phyloP scores from a whole-genome alignment of 768 basidiomycete species.

The Collybiopsis luxurians region DNA sequence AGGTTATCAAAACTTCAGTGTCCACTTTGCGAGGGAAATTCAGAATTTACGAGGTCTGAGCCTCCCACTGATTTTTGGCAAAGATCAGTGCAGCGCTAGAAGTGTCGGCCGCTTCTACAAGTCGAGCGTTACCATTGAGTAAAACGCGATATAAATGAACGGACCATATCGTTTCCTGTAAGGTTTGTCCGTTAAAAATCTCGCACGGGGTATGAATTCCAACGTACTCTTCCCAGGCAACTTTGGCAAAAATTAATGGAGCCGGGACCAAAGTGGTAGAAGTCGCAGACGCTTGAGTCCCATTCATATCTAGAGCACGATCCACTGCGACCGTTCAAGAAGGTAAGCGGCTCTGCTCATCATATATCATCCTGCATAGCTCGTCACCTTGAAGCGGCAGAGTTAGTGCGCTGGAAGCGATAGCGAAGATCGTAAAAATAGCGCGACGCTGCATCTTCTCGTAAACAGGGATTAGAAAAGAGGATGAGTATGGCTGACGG shows the following conservation, averaged over 20 bases:
- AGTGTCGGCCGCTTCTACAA: no score
- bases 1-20: no score
- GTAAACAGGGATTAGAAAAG: neutral
- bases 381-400: neutral
- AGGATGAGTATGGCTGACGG: neutral
- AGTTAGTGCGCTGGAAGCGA: neutral
- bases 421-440: neutral
- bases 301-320: no score
- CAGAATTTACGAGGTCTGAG: neutral
- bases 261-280: neutral
- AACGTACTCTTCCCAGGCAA: neutral
- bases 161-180: no score
- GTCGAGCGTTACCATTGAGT: no score
- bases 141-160: no score
- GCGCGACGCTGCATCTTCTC: neutral
- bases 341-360: no score
- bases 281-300: neutral
- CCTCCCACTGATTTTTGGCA: neutral
- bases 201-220: no score
- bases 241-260: conserved; percentile 2
- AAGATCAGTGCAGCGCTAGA: neutral
- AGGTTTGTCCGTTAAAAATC: no score
- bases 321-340: neutral
- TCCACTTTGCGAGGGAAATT: no score
- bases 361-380: no score